These are phyloP conservation scores for Pseudozyma pruni DNA, from an alignment of 1,284 basidiomycete species.

Conservation along the genomic window DNA sequence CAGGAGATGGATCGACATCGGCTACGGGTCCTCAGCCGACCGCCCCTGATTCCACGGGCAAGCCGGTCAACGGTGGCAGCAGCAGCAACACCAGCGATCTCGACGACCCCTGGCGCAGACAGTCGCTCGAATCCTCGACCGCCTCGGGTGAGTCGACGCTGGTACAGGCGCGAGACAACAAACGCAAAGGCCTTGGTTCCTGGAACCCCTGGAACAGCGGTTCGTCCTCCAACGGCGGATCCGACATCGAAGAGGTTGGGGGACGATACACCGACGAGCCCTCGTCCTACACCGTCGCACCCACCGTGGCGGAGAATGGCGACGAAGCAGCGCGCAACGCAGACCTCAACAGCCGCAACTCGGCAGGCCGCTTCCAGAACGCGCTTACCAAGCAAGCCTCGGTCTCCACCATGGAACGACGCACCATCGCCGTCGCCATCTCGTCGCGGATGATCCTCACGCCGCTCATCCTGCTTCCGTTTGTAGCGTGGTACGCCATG, in stretches of 20 bases:
- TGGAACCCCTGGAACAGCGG: conserved; percentile 58
- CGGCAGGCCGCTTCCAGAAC: conserved; percentile 26
- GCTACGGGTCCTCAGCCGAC: conserved; percentile 35
- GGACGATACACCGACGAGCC: conserved; percentile 32
- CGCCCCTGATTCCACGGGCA: conserved; percentile 2
- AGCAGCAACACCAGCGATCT: conserved; percentile 3
- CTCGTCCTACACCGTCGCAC: conserved; percentile 1
- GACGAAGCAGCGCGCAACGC: conserved; percentile 43
- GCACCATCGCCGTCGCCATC: conserved; percentile 82
- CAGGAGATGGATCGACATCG: conserved; percentile 29
- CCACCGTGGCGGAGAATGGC: not conserved
- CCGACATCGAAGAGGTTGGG: conserved; percentile 35
- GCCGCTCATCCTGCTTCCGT: conserved; percentile 75
- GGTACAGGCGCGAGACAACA: conserved; percentile 28
- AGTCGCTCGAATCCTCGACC: conserved; percentile 28
- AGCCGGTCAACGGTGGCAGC: conserved; percentile 3
- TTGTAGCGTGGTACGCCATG: conserved; percentile 58
- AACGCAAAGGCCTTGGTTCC: conserved; percentile 31
- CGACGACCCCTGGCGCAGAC: conserved; percentile 43
- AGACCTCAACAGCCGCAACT: conserved; percentile 40
- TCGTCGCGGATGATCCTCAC: conserved; percentile 85
- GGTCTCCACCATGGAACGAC: conserved; percentile 69
- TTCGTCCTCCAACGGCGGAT: conserved; percentile 21
- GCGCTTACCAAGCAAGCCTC: conserved; percentile 23
- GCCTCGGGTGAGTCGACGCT: conserved; percentile 36